phyloP scores from a whole-genome alignment of 768 basidiomycete genomes.

The Fomitopsis pulvina region DNA sequence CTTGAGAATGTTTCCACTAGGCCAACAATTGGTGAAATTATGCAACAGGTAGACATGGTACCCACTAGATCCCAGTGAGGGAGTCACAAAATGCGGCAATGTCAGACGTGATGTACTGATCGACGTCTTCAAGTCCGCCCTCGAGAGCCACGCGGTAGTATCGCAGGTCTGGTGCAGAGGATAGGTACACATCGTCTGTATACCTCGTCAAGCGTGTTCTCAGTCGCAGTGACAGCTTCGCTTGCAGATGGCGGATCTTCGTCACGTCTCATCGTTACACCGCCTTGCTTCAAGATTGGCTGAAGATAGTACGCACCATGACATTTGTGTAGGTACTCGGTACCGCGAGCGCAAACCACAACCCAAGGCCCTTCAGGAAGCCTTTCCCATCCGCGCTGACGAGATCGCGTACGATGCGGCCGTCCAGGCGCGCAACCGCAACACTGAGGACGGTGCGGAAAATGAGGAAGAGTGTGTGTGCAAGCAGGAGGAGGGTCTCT shows the following conservation, averaged over 20 bases:
- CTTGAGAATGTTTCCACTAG: constrained; percentile 88
- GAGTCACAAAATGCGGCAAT: constrained; percentile 85
- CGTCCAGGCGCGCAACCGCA: constrained; percentile 83
- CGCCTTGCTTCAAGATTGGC: neutral
- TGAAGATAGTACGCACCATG: constrained; percentile 48
- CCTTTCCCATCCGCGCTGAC: constrained; percentile 83
- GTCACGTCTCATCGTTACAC: neutral
- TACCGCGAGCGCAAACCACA: constrained; percentile 89
- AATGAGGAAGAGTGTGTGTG: constrained; percentile 84
- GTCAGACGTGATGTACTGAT: constrained; percentile 92
- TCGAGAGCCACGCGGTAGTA: constrained; percentile 48
- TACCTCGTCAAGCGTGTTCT: constrained; percentile 87
- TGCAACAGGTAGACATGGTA: constrained; percentile 8
- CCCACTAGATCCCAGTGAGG: constrained; percentile 82
- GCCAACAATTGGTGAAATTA: neutral
- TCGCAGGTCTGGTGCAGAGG: constrained; percentile 59
- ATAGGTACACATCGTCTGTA: constrained; percentile 88
- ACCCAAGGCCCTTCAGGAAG: constrained; percentile 70
- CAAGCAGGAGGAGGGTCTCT: constrained; percentile 64
- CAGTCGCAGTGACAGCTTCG: constrained; percentile 74
- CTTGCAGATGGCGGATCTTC: constrained; percentile 85
- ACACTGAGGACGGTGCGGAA: constrained; percentile 84
- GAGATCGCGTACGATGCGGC: constrained; percentile 81
- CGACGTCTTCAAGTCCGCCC: constrained; percentile 55
- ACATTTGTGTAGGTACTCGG: constrained; percentile 95